Evolutionary conservation across 371 early-diverging fungal species (phyloP).

Genomic region (Syncephalastrum racemosum): DNA sequence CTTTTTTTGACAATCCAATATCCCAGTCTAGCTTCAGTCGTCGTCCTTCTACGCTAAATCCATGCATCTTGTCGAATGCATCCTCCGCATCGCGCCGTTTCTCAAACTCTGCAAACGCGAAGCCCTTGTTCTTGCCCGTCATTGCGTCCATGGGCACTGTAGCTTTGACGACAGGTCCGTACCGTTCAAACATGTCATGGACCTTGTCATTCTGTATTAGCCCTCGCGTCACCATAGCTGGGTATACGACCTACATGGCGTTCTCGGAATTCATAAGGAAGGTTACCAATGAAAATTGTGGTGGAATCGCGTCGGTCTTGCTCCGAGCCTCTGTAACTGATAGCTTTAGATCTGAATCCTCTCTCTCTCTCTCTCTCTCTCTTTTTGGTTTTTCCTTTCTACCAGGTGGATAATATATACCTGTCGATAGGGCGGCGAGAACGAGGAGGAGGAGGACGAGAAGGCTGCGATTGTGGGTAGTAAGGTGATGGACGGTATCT

Average conservation of each 20-base stretch:
- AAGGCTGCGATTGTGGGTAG: constrained; percentile 26
- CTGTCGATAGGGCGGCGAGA: constrained; percentile 60
- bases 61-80: constrained; percentile 72
- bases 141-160: constrained; percentile 72
- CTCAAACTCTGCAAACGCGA: constrained; percentile 77
- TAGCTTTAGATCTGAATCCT: constrained; percentile 1
- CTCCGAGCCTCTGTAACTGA: constrained; percentile 51
- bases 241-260: constrained; percentile 47
- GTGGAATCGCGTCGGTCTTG: constrained; percentile 64
- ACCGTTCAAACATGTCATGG: constrained; percentile 71
- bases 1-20: constrained; percentile 71
- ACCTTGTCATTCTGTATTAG: constrained; percentile 17
- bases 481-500: constrained; percentile 29
- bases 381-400: no score
- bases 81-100: constrained; percentile 78
- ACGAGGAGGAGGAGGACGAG: constrained; percentile 43
- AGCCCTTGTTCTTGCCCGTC: constrained; percentile 80
- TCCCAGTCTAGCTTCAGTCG: constrained; percentile 82
- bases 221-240: neutral
- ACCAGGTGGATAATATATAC: constrained; percentile 18
- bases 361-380: neutral
- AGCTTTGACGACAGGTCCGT: constrained; percentile 63
- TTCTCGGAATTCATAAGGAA: constrained; percentile 77
- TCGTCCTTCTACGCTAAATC: constrained; percentile 71
- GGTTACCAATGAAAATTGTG: constrained; percentile 76